Conservation (phyloP, 2,329 filamentous ascomycete genomes). For the Aspergillus sp. region DNA sequence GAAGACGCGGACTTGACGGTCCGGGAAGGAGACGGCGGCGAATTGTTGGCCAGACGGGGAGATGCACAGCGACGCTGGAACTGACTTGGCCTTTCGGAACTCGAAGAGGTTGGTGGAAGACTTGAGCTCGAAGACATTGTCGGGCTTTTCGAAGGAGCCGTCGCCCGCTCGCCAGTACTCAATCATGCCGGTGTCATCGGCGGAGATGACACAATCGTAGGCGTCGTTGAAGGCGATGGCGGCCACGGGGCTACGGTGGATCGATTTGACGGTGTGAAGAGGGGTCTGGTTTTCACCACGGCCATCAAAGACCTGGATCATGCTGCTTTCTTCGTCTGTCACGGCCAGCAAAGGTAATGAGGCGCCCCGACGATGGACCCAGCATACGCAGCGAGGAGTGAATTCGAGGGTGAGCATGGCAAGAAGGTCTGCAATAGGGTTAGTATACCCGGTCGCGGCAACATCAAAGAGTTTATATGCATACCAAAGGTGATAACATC, state of each 20-base stretch:
- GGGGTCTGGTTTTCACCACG: constrained; percentile 76
- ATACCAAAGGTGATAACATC: constrained; percentile 75
- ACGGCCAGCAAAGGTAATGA: constrained; percentile 84
- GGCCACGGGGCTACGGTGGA: constrained; percentile 81
- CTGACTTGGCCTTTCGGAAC: constrained; percentile 92
- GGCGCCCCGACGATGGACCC: constrained; percentile 86
- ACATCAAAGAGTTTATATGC: constrained; percentile 2
- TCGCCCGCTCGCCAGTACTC: constrained; percentile 87
- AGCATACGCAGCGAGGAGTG: constrained; percentile 78
- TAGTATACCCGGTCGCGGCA: background rate
- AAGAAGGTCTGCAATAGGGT: constrained; percentile 63
- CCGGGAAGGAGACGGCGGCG: constrained; percentile 85
- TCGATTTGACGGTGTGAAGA: constrained; percentile 71
- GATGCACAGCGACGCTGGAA: constrained; percentile 77
- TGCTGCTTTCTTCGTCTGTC: constrained; percentile 70
- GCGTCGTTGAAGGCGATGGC: constrained; percentile 86
- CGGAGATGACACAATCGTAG: constrained; percentile 88
- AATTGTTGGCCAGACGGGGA: constrained; percentile 86
- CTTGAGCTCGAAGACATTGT: constrained; percentile 89
- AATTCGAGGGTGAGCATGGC: constrained; percentile 78
- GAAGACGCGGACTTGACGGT: constrained; percentile 89
- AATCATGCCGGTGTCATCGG: constrained; percentile 87
- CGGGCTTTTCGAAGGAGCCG: constrained; percentile 82
- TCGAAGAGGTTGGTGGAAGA: constrained; percentile 93
- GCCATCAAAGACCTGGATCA: constrained; percentile 84